Evolutionary conservation across 805 yeast genomes (phyloP).

Genomic region (Kluyveromyces aestuarii): DNA sequence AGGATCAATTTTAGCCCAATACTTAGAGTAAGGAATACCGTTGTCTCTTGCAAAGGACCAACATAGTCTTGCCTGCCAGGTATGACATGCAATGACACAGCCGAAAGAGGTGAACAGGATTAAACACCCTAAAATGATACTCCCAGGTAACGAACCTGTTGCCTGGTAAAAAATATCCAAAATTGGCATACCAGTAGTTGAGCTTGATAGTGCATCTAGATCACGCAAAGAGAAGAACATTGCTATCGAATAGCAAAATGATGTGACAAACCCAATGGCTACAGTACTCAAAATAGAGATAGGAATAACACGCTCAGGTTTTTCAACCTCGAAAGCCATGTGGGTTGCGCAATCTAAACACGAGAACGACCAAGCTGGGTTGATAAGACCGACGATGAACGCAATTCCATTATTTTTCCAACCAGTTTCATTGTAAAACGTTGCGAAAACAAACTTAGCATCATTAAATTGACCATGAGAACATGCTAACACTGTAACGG

Average conservation of each 20-base stretch:
- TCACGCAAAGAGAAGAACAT: conserved; percentile 57
- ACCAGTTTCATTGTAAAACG: conserved; percentile 51
- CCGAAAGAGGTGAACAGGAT: conserved; percentile 51
- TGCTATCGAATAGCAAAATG: conserved; percentile 43
- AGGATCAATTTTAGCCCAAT: conserved; percentile 44
- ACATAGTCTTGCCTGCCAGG: conserved; percentile 63
- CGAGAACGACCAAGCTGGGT: conserved; percentile 64
- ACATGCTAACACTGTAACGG: conserved; percentile 47
- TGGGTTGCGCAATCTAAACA: conserved; percentile 68
- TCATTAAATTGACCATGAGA: conserved; percentile 47
- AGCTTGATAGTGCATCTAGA: conserved; percentile 37
- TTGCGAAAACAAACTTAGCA: conserved; percentile 49
- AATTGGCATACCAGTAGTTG: conserved; percentile 55
- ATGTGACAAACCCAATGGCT: conserved; percentile 59
- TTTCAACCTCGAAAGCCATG: conserved; percentile 57
- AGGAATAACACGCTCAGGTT: conserved; percentile 56
- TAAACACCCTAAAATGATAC: conserved; percentile 42
- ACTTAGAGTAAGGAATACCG: conserved; percentile 52
- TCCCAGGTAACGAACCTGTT: conserved; percentile 45
- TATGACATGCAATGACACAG: conserved; percentile 55
- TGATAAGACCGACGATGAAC: conserved; percentile 55
- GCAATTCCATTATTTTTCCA: conserved; percentile 54
- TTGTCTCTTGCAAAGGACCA: conserved; percentile 70
- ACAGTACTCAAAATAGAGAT: conserved; percentile 58
- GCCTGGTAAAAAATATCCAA: conserved; percentile 58